Percentiles rank a stretch among this genome's conserved stretches.
These are phyloP conservation scores for Elongisporangium undulatum DNA, from an alignment of 352 stramenopile species.

Conservation along the genomic window DNA sequence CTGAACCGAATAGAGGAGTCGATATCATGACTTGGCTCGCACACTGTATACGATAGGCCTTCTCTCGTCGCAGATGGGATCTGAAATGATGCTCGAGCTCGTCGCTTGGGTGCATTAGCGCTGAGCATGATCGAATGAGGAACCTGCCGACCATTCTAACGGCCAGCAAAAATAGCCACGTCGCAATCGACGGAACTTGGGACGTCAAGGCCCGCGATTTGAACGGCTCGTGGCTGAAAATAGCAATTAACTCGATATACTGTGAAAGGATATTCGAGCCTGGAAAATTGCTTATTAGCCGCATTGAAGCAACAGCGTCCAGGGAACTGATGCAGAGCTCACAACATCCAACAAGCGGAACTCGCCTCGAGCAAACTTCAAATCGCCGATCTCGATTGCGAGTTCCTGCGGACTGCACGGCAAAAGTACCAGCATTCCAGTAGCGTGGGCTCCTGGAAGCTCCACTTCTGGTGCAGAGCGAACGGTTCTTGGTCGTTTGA, in stretches of 20 bases:
- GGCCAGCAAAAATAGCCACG: not conserved
- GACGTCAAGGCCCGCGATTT: too few species aligned
- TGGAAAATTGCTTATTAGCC: not conserved
- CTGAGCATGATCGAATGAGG: not conserved
- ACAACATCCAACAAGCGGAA: not conserved
- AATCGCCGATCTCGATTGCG: not conserved
- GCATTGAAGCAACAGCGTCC: not conserved
- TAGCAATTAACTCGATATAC: too few species aligned
- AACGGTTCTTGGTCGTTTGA: not conserved
- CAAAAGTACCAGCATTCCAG: not conserved
- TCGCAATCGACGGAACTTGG: too few species aligned
- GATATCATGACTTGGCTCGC: conserved; percentile 13
- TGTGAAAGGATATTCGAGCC: too few species aligned
- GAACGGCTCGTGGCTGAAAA: too few species aligned
- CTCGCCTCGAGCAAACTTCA: not conserved
- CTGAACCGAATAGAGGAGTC: conserved; percentile 19
- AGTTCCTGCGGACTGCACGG: not conserved
- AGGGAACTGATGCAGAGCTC: not conserved
- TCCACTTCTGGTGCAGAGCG: not conserved
- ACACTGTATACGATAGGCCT: not conserved
- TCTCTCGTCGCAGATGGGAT: not conserved
- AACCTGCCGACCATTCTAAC: not conserved
- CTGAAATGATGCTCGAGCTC: not conserved
- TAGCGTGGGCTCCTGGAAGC: not conserved
- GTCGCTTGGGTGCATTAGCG: not conserved